phyloP scores from a whole-genome alignment of 1,139 yeast species.

The Hyphopichia buzzinii region DNA sequence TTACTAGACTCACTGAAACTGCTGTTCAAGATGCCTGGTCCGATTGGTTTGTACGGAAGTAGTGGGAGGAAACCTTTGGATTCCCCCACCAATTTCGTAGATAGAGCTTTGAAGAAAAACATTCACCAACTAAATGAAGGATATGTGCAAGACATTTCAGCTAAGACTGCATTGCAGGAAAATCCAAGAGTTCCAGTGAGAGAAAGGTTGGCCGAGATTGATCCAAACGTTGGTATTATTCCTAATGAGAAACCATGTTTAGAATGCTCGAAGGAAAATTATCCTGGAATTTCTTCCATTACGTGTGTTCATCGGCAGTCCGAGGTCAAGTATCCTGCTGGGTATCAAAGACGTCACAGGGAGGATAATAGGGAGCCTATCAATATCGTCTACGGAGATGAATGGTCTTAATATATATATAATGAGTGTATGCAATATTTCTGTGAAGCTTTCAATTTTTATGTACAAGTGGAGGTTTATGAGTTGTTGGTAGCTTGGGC shows the following conservation, averaged over 20 bases:
- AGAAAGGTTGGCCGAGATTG: background rate
- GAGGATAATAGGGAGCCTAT: slow-evolving; percentile 2
- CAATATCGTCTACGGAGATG: background rate
- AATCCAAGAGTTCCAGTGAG: background rate
- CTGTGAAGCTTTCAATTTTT: background rate
- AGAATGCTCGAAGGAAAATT: background rate
- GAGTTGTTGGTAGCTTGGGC: slow-evolving; percentile 2
- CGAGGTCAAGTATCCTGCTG: background rate
- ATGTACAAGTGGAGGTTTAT: background rate
- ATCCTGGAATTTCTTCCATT: background rate
- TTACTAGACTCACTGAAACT: background rate
- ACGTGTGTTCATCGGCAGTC: slow-evolving; percentile 1
- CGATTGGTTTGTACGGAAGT: too few relatives aligned
- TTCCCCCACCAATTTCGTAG: too few relatives aligned
- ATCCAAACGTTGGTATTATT: background rate
- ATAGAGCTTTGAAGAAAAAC: too few relatives aligned
- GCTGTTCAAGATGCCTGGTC: background rate
- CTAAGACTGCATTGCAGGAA: too few relatives aligned
- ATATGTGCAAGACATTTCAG: too few relatives aligned
- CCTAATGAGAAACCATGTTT: background rate
- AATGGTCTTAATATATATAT: background rate
- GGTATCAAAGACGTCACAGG: background rate
- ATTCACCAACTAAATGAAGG: too few relatives aligned
- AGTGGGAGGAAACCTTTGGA: too few relatives aligned
- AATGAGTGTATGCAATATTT: background rate